Evolutionary conservation across 495 filamentous ascomycete genomes (phyloP).

Genomic region (Trichocladium antarcticum): DNA sequence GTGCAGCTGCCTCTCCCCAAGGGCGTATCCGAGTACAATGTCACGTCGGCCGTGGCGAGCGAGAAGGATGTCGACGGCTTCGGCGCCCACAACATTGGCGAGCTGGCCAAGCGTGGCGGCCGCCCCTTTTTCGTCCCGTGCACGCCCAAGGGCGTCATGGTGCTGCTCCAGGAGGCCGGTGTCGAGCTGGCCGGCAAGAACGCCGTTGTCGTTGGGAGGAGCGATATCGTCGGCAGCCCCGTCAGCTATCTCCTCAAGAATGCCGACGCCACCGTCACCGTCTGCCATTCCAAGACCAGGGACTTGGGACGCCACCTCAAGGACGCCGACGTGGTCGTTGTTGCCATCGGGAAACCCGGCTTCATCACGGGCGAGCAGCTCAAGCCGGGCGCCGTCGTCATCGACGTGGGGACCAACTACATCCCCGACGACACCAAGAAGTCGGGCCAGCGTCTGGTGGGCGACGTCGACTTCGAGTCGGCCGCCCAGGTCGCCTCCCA

Average conservation of each 20-base stretch:
- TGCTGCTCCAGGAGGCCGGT: slow-evolving; percentile 70
- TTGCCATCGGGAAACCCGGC: slow-evolving; percentile 76
- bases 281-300: slow-evolving; percentile 83
- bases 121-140: slow-evolving; percentile 81
- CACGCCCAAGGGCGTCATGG: slow-evolving; percentile 96
- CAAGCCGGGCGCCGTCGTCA: slow-evolving; percentile 86
- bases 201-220: slow-evolving; percentile 87
- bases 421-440: slow-evolving; percentile 89
- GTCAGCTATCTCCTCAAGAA: slow-evolving; percentile 92
- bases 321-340: slow-evolving; percentile 78
- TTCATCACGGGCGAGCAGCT: slow-evolving; percentile 93
- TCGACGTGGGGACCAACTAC: slow-evolving; percentile 97
- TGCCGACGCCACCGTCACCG: slow-evolving; percentile 90
- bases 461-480: slow-evolving; percentile 87
- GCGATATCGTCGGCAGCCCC: slow-evolving; percentile 93
- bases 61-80: slow-evolving; percentile 99
- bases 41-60: slow-evolving; percentile 82
- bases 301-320: slow-evolving; percentile 63
- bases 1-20: slow-evolving; percentile 85
- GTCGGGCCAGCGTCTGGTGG: slow-evolving; percentile 85
- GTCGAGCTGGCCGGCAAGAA: slow-evolving; percentile 80
- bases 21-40: slow-evolving; percentile 74
- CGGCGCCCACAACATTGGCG: slow-evolving; percentile 83
- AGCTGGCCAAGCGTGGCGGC: slow-evolving; percentile 88
- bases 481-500: slow-evolving; percentile 80